A percentile compares a stretch with the other conserved stretches of the same genome.
Conservation (phyloP, 2,329 filamentous ascomycete species). For the Fusarium paranaense region DNA sequence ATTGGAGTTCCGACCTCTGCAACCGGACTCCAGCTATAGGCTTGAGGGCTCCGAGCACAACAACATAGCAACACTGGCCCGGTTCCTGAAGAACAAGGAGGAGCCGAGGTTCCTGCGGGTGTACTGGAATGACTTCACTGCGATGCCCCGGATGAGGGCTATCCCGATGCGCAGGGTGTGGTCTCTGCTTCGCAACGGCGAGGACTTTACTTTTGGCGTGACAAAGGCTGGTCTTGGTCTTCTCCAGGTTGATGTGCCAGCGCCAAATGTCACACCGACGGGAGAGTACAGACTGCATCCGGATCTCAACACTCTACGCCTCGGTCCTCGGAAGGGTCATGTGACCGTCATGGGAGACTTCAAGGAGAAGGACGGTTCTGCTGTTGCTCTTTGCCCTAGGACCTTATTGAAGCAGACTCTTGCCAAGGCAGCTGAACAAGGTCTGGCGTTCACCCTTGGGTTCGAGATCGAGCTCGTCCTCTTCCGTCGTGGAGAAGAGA, state of each 20-base stretch:
- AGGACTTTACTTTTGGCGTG: conserved; percentile 66
- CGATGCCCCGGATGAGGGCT: conserved; percentile 73
- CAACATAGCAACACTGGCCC: conserved; percentile 22
- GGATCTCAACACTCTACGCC: conserved; percentile 71
- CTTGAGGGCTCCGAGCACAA: conserved; percentile 8
- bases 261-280: conserved; percentile 64
- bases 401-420: conserved; percentile 68
- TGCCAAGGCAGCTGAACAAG: conserved; percentile 61
- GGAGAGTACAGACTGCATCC: conserved; percentile 77
- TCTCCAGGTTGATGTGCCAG: conserved; percentile 73
- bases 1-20: conserved; percentile 53
- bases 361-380: conserved; percentile 64
- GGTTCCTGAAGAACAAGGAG: conserved; percentile 60
- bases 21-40: conserved; percentile 5
- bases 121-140: conserved; percentile 84
- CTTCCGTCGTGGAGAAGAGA: conserved; percentile 59
- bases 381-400: conserved; percentile 72
- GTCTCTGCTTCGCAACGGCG: conserved; percentile 57
- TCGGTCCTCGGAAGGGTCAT: conserved; percentile 69
- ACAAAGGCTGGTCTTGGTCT: conserved; percentile 73
- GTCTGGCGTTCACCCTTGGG: conserved; percentile 73
- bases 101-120: conserved; percentile 75
- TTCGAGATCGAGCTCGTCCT: conserved; percentile 88
- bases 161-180: conserved; percentile 71
- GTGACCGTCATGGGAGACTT: conserved; percentile 77